phyloP scores from a whole-genome alignment of 805 yeast genomes.

The Cyberlindnera maritima region DNA sequence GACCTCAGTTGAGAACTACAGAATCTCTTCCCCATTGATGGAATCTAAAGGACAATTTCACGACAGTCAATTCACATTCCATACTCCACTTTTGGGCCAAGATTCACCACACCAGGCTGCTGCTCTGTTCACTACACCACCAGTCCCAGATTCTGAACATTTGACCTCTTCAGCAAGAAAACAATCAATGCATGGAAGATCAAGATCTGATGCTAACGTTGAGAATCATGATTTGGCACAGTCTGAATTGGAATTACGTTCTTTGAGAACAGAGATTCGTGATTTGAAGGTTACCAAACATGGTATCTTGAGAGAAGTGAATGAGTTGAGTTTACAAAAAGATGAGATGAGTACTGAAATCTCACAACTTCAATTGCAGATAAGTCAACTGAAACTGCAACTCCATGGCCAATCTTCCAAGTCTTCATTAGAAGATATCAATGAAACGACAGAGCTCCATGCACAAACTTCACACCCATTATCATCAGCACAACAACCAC shows the following conservation, averaged over 20 bases:
- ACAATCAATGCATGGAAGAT: conserved; percentile 16
- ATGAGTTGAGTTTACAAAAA: conserved; percentile 46
- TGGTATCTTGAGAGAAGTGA: conserved; percentile 47
- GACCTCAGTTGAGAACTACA: conserved; percentile 24
- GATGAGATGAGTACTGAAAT: conserved; percentile 43
- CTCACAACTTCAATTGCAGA: conserved; percentile 14
- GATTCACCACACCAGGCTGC: conserved; percentile 23
- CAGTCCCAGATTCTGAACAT: conserved; percentile 18
- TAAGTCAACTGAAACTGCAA: conserved; percentile 20
- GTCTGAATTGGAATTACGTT: conserved; percentile 37
- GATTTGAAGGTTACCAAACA: conserved; percentile 42
- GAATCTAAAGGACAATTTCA: conserved; percentile 11
- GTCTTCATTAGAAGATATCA: conserved; percentile 9
- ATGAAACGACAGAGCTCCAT: conserved; percentile 2
- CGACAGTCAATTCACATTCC: conserved; percentile 3
- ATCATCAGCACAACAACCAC: not conserved
- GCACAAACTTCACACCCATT: not conserved
- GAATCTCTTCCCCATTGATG: conserved; percentile 26
- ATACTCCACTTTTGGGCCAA: conserved; percentile 15
- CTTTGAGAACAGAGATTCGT: conserved; percentile 40
- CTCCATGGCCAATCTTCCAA: conserved; percentile 13
- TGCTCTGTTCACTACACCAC: conserved; percentile 29
- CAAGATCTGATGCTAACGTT: conserved; percentile 19
- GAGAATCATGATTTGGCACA: conserved; percentile 22
- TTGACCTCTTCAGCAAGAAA: conserved; percentile 7